Conservation (phyloP, 2,329 filamentous ascomycete genomes). For the Penicillium polonicum region DNA sequence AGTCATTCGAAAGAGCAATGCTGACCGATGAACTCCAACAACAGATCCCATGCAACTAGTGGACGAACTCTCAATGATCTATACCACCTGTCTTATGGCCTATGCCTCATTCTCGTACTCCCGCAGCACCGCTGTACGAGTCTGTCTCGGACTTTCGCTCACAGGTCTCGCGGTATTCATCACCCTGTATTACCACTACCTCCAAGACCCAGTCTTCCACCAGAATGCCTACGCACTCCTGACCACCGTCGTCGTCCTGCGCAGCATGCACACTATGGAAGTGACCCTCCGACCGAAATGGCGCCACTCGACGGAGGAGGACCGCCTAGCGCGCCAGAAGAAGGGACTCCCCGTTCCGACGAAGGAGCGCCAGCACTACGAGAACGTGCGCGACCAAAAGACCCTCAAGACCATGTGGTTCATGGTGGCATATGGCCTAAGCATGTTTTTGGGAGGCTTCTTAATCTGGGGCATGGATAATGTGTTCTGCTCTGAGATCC, state of each 20-base stretch:
- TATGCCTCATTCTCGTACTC: constrained; percentile 75
- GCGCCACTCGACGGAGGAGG: constrained; percentile 49
- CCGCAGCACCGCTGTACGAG: constrained; percentile 52
- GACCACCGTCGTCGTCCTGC: constrained; percentile 67
- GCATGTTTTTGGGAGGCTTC: constrained; percentile 72
- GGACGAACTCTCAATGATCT: constrained; percentile 70
- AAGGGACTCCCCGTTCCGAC: constrained; percentile 41
- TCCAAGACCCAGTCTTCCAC: constrained; percentile 80
- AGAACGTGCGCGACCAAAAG: constrained; percentile 56
- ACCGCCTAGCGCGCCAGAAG: constrained; percentile 42
- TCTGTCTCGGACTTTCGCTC: constrained; percentile 58
- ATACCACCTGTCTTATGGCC: constrained; percentile 68
- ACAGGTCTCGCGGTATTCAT: constrained; percentile 63
- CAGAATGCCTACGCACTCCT: constrained; percentile 74
- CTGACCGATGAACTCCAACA: constrained; percentile 19
- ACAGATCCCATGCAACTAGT: constrained; percentile 69
- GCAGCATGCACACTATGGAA: constrained; percentile 77
- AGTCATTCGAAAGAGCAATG: background rate
- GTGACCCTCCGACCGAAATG: constrained; percentile 60
- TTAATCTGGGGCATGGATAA: constrained; percentile 78
- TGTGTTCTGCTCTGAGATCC: constrained; percentile 66
- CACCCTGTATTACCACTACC: constrained; percentile 76
- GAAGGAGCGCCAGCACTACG: constrained; percentile 47
- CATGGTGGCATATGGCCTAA: constrained; percentile 67
- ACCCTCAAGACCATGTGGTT: constrained; percentile 71